Conservation (phyloP, 1,284 basidiomycete species). For the Hemileia vastatrix region DNA sequence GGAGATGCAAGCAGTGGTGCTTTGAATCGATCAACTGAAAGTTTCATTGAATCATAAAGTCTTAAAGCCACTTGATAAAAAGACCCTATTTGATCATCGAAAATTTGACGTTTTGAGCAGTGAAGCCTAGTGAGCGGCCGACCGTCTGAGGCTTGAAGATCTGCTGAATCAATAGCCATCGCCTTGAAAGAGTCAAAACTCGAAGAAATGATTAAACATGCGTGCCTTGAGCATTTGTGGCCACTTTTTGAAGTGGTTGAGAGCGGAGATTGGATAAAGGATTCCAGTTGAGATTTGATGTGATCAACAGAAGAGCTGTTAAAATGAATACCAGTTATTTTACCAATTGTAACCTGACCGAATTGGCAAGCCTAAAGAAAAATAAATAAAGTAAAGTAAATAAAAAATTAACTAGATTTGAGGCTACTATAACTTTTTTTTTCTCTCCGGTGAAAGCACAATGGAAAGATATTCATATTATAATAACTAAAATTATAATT, state of each 20-base stretch:
- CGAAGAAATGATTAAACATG: conserved; percentile 17
- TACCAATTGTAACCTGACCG: conserved; percentile 11
- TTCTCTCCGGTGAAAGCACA: too few relatives aligned
- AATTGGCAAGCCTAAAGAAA: conserved; percentile 9
- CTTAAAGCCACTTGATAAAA: neutral
- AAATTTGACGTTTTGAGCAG: neutral
- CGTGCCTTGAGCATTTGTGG: conserved; percentile 1
- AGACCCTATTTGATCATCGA: conserved; percentile 5
- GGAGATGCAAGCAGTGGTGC: conserved; percentile 5
- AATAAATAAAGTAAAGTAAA: neutral
- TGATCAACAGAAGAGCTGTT: too few relatives aligned
- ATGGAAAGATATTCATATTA: too few relatives aligned
- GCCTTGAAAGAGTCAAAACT: conserved; percentile 3
- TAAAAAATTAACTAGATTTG: too few relatives aligned
- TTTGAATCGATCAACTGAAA: conserved; percentile 13
- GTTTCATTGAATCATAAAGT: conserved; percentile 20
- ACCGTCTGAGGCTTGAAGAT: conserved; percentile 4
- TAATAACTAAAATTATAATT: too few relatives aligned
- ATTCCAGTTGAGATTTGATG: too few relatives aligned
- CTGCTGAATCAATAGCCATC: neutral
- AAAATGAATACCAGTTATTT: conserved; percentile 9
- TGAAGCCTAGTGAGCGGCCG: conserved; percentile 14
- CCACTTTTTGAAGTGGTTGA: too few relatives aligned
- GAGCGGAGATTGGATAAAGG: too few relatives aligned
- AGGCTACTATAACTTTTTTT: too few relatives aligned